Conservation (phyloP, 2,329 filamentous ascomycete genomes). For the Trichoderma arundinaceum region DNA sequence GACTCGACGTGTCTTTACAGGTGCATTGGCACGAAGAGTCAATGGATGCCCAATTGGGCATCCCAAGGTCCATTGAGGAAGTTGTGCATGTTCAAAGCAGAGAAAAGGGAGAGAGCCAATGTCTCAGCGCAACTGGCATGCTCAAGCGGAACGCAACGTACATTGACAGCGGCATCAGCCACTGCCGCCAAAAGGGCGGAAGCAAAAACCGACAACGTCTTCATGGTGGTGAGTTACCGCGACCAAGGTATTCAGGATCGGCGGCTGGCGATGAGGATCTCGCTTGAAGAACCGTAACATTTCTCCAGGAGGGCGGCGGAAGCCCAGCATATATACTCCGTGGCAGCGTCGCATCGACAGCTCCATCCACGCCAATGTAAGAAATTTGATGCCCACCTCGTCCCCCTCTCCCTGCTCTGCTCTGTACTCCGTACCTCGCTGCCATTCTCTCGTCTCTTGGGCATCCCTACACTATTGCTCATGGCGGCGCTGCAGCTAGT, state of each 20-base stretch:
- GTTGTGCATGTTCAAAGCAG: not conserved
- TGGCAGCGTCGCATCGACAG: conserved; percentile 22
- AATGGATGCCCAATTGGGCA: not conserved
- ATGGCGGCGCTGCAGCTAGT: conserved; percentile 24
- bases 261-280: conserved; percentile 27
- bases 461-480: conserved; percentile 23
- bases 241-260: conserved; percentile 28
- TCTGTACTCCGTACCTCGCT: not conserved
- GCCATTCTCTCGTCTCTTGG: conserved; percentile 6
- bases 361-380: not conserved
- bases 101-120: conserved; percentile 15
- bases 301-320: conserved; percentile 16
- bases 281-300: conserved; percentile 20
- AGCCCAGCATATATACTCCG: conserved; percentile 25
- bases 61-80: conserved; percentile 2
- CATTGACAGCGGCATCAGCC: conserved; percentile 38
- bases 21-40: conserved; percentile 11
- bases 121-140: conserved; percentile 16
- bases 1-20: conserved; percentile 15
- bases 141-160: conserved; percentile 28
- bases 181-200: conserved; percentile 42
- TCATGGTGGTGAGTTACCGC: conserved; percentile 41
- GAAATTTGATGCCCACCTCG: conserved; percentile 7
- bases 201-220: conserved; percentile 42
- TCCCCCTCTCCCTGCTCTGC: not conserved